These are phyloP conservation scores for Aureobasidium sp. DNA, from an alignment of 2,329 filamentous ascomycete species.

Conservation along the genomic window DNA sequence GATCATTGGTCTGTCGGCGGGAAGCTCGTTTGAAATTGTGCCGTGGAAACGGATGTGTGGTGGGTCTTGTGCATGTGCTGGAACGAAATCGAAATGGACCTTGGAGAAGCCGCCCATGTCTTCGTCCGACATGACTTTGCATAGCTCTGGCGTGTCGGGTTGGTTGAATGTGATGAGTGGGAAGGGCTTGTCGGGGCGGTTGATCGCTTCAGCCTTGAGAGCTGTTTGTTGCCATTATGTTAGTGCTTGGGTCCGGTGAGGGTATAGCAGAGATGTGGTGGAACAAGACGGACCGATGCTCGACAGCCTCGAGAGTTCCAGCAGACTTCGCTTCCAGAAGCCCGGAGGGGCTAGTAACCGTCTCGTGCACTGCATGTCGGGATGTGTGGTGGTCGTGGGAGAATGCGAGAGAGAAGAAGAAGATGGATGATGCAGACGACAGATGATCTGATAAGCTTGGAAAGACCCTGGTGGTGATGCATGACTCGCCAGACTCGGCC, in stretches of 20 bases:
- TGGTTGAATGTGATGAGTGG: constrained; percentile 58
- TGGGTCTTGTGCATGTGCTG: constrained; percentile 40
- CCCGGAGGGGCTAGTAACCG: constrained; percentile 35
- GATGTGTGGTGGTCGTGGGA: constrained; percentile 1
- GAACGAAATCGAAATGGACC: constrained; percentile 61
- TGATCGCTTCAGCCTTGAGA: constrained; percentile 62
- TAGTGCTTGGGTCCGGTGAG: constrained; percentile 18
- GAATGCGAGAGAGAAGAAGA: not conserved
- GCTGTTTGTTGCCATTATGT: constrained; percentile 39
- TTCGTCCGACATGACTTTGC: constrained; percentile 67
- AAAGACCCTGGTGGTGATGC: constrained; percentile 12
- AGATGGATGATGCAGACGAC: not conserved
- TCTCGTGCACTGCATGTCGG: constrained; percentile 32
- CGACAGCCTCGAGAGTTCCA: constrained; percentile 52
- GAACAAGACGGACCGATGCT: constrained; percentile 42
- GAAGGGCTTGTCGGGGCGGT: constrained; percentile 56
- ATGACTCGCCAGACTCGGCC: not conserved
- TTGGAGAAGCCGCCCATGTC: constrained; percentile 83
- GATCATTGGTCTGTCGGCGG: constrained; percentile 63
- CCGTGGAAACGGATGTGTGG: constrained; percentile 79
- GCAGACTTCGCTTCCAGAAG: constrained; percentile 52
- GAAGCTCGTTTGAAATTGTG: constrained; percentile 77
- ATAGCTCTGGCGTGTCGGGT: constrained; percentile 36
- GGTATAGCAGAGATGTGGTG: constrained; percentile 10
- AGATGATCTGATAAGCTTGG: not conserved